Evolutionary conservation across 108 stramenopile species (phyloP).

Genomic region (Skeletonema menzelii): DNA sequence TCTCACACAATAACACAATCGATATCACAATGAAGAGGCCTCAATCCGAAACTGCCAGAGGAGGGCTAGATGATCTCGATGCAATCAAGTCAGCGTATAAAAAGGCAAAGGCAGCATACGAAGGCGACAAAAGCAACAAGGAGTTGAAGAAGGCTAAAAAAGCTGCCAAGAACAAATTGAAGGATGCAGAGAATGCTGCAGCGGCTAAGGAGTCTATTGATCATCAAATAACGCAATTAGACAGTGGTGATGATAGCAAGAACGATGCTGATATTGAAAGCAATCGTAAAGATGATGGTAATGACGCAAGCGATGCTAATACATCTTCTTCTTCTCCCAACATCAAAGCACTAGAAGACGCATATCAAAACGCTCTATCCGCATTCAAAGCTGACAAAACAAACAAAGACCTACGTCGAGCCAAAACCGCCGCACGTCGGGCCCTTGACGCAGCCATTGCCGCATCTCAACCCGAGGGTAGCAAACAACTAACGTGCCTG

Average conservation of each 20-base stretch:
- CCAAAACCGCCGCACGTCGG: constrained; percentile 36
- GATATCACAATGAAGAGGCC: not conserved
- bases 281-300: not conserved
- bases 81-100: constrained; percentile 13
- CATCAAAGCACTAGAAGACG: constrained; percentile 20
- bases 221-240: too few relatives aligned
- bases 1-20: not conserved
- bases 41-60: not conserved
- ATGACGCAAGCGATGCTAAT: not conserved
- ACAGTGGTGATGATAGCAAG: not conserved
- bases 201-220: not conserved
- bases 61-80: not conserved
- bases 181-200: not conserved
- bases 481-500: constrained; percentile 21
- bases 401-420: constrained; percentile 42
- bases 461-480: constrained; percentile 2
- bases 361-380: constrained; percentile 26
- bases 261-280: not conserved
- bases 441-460: constrained; percentile 35
- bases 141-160: constrained; percentile 10
- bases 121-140: constrained; percentile 16
- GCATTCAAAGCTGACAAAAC: constrained; percentile 42
- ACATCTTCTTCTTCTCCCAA: not conserved
- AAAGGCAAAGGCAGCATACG: constrained; percentile 8
- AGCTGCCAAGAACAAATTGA: constrained; percentile 18